Evolutionary conservation across 768 basidiomycete genomes (phyloP).

Genomic region (Lyophyllum semitale): DNA sequence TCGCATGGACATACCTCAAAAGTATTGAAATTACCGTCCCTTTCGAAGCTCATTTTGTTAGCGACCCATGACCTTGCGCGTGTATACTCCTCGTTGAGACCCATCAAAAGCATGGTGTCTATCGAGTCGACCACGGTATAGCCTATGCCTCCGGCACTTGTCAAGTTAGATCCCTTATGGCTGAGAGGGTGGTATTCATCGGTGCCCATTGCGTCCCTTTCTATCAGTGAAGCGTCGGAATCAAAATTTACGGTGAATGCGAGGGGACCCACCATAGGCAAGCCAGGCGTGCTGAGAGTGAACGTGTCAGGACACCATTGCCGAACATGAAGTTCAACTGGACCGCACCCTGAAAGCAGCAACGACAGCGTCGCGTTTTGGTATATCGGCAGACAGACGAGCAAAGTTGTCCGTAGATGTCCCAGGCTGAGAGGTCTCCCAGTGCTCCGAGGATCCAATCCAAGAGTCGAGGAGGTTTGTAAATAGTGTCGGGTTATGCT

Average conservation of each 20-base stretch:
- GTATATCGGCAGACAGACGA: constrained; percentile 50
- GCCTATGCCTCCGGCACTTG: constrained; percentile 78
- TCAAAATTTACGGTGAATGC: neutral
- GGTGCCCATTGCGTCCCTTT: constrained; percentile 86
- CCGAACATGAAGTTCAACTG: neutral
- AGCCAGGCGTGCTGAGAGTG: constrained; percentile 73
- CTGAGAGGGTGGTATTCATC: constrained; percentile 92
- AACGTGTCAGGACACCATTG: constrained; percentile 10
- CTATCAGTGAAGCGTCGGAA: constrained; percentile 38
- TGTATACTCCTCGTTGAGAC: constrained; percentile 73
- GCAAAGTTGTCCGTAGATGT: constrained; percentile 19
- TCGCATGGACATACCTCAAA: too few species aligned
- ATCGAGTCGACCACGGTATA: constrained; percentile 89
- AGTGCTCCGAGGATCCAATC: constrained; percentile 44
- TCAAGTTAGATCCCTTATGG: constrained; percentile 75
- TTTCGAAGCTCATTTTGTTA: constrained; percentile 69
- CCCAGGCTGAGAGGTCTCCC: constrained; percentile 22
- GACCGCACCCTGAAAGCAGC: constrained; percentile 74
- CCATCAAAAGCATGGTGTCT: constrained; percentile 88
- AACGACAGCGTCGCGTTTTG: constrained; percentile 70
- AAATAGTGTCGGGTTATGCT: constrained; percentile 19
- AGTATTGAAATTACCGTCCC: constrained; percentile 79
- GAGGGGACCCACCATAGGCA: constrained; percentile 66
- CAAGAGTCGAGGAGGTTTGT: constrained; percentile 32
- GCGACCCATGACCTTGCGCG: constrained; percentile 81